A percentile compares a stretch with the other conserved stretches of the same genome.
These are phyloP conservation scores for Globisporangium parvum DNA, from an alignment of 352 stramenopile species.

Conservation along the genomic window DNA sequence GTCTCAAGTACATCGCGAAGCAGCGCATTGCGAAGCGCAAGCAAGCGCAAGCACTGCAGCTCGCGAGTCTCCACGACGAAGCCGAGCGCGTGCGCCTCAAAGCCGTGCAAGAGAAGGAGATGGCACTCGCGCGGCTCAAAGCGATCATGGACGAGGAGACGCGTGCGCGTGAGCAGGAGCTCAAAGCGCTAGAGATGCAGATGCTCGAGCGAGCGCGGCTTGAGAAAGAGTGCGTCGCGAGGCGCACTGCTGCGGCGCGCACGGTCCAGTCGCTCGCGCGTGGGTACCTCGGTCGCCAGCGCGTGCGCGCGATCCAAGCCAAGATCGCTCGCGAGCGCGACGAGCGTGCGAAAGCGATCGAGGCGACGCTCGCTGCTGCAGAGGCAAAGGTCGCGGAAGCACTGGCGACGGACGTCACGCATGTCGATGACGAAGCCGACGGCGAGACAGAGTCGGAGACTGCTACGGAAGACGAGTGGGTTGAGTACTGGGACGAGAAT, in stretches of 20 bases:
- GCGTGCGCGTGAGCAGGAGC: conserved; percentile 53
- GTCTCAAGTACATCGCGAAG: conserved; percentile 43
- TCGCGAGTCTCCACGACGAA: conserved; percentile 50
- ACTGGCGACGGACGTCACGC: conserved; percentile 12
- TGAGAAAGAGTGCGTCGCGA: conserved; percentile 56
- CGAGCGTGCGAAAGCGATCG: conserved; percentile 44
- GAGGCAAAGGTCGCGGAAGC: conserved; percentile 52
- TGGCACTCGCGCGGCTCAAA: conserved; percentile 57
- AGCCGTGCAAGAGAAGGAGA: conserved; percentile 59
- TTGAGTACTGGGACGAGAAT: conserved; percentile 89
- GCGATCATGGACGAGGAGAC: conserved; percentile 70
- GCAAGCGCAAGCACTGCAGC: conserved; percentile 33
- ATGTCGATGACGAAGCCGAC: background rate
- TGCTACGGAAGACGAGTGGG: conserved; percentile 59
- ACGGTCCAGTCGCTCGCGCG: conserved; percentile 51
- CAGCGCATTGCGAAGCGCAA: conserved; percentile 41
- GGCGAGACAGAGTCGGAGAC: conserved; percentile 6
- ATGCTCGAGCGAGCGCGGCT: conserved; percentile 67
- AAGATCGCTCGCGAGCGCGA: conserved; percentile 65
- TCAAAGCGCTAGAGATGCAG: conserved; percentile 60
- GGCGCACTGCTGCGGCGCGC: conserved; percentile 40
- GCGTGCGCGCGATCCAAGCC: conserved; percentile 43
- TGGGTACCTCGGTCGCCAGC: conserved; percentile 51
- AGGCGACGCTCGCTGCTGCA: conserved; percentile 49
- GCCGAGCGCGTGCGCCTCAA: conserved; percentile 51